phyloP scores from a whole-genome alignment of 768 basidiomycete genomes.

The Macrolepiota albuminosa region DNA sequence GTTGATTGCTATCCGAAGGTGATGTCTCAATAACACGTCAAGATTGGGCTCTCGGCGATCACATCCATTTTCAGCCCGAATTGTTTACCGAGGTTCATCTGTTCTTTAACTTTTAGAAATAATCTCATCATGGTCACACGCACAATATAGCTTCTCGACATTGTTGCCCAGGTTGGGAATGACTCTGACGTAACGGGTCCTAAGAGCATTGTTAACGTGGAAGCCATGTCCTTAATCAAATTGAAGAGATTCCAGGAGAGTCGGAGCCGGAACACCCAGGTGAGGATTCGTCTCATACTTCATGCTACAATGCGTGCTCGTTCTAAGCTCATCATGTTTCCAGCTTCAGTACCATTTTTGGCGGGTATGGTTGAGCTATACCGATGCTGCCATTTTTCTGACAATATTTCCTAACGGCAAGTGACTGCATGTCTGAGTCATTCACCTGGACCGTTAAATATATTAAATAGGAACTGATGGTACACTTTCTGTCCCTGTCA shows the following conservation, averaged over 20 bases:
- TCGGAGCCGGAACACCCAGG: constrained; percentile 1
- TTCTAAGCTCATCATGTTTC: not conserved
- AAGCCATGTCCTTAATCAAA: constrained; percentile 7
- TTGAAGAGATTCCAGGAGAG: constrained; percentile 8
- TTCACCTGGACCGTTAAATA: not conserved
- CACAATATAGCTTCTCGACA: constrained; percentile 1
- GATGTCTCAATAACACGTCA: constrained; percentile 15
- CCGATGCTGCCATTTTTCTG: constrained; percentile 7
- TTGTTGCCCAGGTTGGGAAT: constrained; percentile 8
- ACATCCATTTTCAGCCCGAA: constrained; percentile 5
- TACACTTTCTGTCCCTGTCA: constrained; percentile 2
- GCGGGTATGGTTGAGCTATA: constrained; percentile 6
- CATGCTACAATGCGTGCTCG: not conserved
- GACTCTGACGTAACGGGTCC: constrained; percentile 10
- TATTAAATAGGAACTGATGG: constrained; percentile 6
- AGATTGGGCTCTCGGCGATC: constrained; percentile 11
- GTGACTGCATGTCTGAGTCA: not conserved
- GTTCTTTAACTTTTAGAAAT: not conserved
- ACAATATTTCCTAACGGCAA: constrained; percentile 12
- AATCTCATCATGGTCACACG: not conserved
- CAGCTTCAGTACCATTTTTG: constrained; percentile 13
- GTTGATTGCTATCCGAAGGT: not conserved
- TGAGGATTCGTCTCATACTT: not conserved
- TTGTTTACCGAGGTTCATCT: constrained; percentile 7
- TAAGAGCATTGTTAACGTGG: constrained; percentile 7